A percentile compares a stretch with the other conserved stretches of the same genome.
Evolutionary conservation across 371 early-diverging fungal species (phyloP).

Genomic region (Synchytrium microbalum): DNA sequence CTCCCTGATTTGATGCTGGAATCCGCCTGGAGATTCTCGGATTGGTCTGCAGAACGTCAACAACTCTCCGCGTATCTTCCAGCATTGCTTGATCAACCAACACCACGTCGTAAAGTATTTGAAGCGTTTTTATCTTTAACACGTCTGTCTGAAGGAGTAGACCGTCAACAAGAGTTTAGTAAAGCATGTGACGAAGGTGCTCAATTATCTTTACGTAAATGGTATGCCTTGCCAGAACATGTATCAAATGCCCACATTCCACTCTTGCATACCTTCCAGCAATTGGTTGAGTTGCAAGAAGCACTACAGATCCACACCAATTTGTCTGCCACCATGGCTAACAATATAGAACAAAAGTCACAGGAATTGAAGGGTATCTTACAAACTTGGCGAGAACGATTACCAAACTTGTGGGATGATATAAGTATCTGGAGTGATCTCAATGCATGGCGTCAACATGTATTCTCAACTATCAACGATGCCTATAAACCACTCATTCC

Average conservation of each 20-base stretch:
- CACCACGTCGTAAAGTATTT: constrained; percentile 71
- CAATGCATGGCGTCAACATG: constrained; percentile 96
- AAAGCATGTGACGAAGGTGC: constrained; percentile 82
- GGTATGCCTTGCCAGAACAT: constrained; percentile 76
- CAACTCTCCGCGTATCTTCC: constrained; percentile 53
- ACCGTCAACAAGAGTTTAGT: constrained; percentile 59
- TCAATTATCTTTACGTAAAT: constrained; percentile 72
- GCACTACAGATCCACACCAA: constrained; percentile 81
- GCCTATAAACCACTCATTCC: constrained; percentile 85
- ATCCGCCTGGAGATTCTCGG: constrained; percentile 84
- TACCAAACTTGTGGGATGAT: constrained; percentile 96
- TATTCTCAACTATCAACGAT: constrained; percentile 92
- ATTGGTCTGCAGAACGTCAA: constrained; percentile 80
- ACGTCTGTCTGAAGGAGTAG: constrained; percentile 57
- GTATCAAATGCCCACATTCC: constrained; percentile 81
- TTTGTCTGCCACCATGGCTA: constrained; percentile 61
- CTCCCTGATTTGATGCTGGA: constrained; percentile 78
- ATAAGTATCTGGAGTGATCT: constrained; percentile 96
- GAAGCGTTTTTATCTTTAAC: constrained; percentile 72
- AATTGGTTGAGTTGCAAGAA: constrained; percentile 89
- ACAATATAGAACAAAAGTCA: constrained; percentile 74
- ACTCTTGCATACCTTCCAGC: constrained; percentile 86
- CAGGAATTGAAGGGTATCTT: constrained; percentile 84
- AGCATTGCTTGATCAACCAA: constrained; percentile 45
- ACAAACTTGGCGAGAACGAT: constrained; percentile 93